These are phyloP conservation scores for Breynia disticha DNA, from an alignment of 441 rosid species.

Conservation along the genomic window DNA sequence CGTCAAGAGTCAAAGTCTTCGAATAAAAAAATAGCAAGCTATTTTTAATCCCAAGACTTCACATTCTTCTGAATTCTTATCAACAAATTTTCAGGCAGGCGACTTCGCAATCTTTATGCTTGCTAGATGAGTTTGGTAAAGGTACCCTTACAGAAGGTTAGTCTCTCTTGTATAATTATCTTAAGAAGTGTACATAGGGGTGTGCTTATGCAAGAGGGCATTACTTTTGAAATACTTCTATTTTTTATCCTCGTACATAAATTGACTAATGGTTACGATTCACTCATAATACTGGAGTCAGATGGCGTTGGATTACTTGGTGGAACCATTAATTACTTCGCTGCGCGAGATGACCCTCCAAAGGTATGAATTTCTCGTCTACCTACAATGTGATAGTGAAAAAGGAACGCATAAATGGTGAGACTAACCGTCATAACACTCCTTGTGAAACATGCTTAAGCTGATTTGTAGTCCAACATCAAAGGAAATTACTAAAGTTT, in stretches of 20 bases:
- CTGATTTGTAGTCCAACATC: background rate
- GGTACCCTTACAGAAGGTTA: slow-evolving; percentile 96
- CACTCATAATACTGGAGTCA: slow-evolving; percentile 15
- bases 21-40: too few species aligned
- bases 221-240: background rate
- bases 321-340: slow-evolving; percentile 78
- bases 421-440: background rate
- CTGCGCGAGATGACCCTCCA: slow-evolving; percentile 55
- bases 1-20: too few species aligned
- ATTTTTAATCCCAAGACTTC: too few species aligned
- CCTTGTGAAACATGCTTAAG: background rate
- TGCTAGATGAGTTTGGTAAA: slow-evolving; percentile 97
- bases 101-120: slow-evolving; percentile 83
- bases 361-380: slow-evolving; percentile 52
- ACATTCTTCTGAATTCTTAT: slow-evolving; percentile 8
- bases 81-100: slow-evolving; percentile 59
- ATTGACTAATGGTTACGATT: slow-evolving; percentile 6
- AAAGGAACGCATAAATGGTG: background rate
- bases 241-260: slow-evolving; percentile 4
- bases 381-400: background rate
- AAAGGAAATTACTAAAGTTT: background rate
- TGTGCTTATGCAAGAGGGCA: background rate
- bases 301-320: slow-evolving; percentile 98
- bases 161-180: slow-evolving; percentile 8
- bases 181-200: slow-evolving; percentile 1